Evolutionary conservation across 2,329 filamentous ascomycete genomes (phyloP), one percentile per base, ranked within the genome.

Genomic region (Trichophaea hybrida): DNA sequence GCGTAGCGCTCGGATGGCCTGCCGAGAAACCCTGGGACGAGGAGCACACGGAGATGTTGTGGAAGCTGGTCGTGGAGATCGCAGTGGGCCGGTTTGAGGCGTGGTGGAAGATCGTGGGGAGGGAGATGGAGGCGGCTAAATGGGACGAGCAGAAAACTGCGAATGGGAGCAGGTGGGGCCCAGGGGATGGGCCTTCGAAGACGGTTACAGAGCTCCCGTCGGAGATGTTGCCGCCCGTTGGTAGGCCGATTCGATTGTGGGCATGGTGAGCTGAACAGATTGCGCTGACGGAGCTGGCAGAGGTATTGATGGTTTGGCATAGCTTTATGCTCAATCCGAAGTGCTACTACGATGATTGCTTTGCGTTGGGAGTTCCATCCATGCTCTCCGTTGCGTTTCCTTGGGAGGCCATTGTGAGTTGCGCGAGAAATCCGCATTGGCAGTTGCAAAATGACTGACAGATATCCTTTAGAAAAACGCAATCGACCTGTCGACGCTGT

Each of bases 301-400:
- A 90, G 71, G 80, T 90, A 0, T 71, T 89, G 17, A 86, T 90
- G 83, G 82, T 90, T 0, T 86, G 84, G 82, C 86, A 91, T 70
- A 75, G 84, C 0, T 86, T 87, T 68, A 84, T 87, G 80, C 78
- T 91, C 2, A 90, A 89, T 66, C 86, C 86, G 0, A 76, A 83
- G 44, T 75, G 74, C n/a, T 90, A 83, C 68, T 77, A 88, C 3
- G 85, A 90, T 67, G 86, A 91, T 69, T 82, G 81, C 67, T 73
- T 88, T 58, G 77, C 84, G 6, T 72, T 75, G 33, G 80, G 79
- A 0, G 65, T 75, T 1, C 74, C 75, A 59, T 73, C 78, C 33
- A 70, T 79, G 1, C 89, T 85, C 83, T 72, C 74, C 1, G 75
- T 76, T 0, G 79, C 80, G 0, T 75, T 91, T 63, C 86, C 86